phyloP scores from a whole-genome alignment of 169 alveolate genomes.

The Fabrea salina region DNA sequence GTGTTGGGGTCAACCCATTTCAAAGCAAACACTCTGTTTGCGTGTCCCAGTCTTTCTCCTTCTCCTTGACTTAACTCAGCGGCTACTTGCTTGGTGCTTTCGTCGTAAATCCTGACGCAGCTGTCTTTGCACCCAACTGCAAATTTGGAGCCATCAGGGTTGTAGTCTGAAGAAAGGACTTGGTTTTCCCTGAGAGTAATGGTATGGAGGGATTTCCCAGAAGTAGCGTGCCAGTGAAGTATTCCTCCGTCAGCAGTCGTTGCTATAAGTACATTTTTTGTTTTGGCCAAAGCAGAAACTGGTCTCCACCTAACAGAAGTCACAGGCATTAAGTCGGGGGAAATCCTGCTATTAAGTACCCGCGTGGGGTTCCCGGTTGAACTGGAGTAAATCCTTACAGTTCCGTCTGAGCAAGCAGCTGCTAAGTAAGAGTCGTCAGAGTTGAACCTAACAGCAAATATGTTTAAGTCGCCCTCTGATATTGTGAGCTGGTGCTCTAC shows the following conservation, averaged over 20 bases:
- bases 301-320: conserved; percentile 79
- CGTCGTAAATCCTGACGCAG: conserved; percentile 77
- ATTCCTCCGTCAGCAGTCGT: conserved; percentile 76
- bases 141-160: conserved; percentile 68
- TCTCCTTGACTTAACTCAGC: conserved; percentile 48
- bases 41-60: conserved; percentile 70
- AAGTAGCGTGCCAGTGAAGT: conserved; percentile 80
- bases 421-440: conserved; percentile 29
- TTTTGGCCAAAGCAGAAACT: conserved; percentile 32
- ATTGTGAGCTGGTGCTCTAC: background rate
- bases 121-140: conserved; percentile 82
- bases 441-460: background rate
- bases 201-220: conserved; percentile 74
- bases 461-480: background rate
- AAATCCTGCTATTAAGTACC: conserved; percentile 8
- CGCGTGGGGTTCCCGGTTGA: background rate
- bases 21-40: conserved; percentile 77
- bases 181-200: conserved; percentile 62
- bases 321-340: conserved; percentile 11
- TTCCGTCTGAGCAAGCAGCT: conserved; percentile 38
- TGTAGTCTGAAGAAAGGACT: conserved; percentile 72
- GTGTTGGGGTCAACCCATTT: conserved; percentile 68
- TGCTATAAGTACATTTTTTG: conserved; percentile 70
- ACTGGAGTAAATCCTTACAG: conserved; percentile 11
- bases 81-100: conserved; percentile 63